Conservation (phyloP, 2,329 filamentous ascomycete genomes). For the Trichoderma sp. region DNA sequence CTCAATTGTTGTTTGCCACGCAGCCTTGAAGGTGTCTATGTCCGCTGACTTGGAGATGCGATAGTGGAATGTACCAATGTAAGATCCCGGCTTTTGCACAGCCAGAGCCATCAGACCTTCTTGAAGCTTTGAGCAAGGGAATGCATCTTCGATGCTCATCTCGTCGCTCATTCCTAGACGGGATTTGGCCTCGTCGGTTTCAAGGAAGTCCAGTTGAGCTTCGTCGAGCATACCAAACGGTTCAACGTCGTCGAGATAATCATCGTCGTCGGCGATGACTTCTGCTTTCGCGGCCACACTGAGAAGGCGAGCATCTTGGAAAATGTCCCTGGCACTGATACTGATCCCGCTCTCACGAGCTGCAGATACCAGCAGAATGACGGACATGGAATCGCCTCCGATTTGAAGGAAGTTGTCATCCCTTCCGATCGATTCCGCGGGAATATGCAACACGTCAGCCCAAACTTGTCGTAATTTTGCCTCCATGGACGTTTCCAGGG, state of each 20-base stretch:
- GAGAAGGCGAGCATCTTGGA: slow-evolving; percentile 28
- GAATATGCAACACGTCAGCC: slow-evolving; percentile 15
- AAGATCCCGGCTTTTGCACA: slow-evolving; percentile 18
- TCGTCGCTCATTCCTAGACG: background rate
- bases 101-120: slow-evolving; percentile 30
- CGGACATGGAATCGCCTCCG: slow-evolving; percentile 31
- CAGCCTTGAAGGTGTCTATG: background rate
- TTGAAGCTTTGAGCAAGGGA: slow-evolving; percentile 29
- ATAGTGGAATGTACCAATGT: slow-evolving; percentile 11
- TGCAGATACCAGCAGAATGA: background rate
- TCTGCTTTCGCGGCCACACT: background rate
- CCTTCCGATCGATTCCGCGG: slow-evolving; percentile 22
- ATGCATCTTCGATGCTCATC: slow-evolving; percentile 21
- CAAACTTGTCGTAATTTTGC: background rate
- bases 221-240: background rate
- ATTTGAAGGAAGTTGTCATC: slow-evolving; percentile 31
- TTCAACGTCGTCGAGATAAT: background rate
- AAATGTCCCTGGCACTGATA: slow-evolving; percentile 28
- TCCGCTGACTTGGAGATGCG: background rate
- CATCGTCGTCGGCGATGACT: background rate
- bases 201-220: background rate
- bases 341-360: background rate
- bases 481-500: background rate
- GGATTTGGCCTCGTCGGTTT: background rate
- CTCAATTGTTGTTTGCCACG: slow-evolving; percentile 26